Evolutionary conservation across 805 yeast species (phyloP), one percentile per base, ranked within the genome.

Genomic region (Maudiozyma barnettii): DNA sequence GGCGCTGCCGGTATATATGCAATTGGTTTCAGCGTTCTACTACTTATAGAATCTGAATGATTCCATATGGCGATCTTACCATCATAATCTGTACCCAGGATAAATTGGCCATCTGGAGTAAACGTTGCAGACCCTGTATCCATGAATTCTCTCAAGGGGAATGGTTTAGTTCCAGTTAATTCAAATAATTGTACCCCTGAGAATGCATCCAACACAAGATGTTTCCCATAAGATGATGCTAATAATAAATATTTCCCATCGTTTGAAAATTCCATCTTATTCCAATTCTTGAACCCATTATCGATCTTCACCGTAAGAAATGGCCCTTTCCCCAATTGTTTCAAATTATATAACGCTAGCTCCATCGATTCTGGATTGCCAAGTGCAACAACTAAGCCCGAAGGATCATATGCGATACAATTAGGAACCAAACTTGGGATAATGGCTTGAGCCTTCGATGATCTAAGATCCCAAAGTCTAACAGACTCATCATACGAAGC

Each of bases 381-480:
- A 13, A 84, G 74, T 0, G 87, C 96, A 65, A 88, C 81, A 0
- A 90, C 84, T 8, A 81, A 67, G 1, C 96, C 96, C 36, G 84
- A 77, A 1, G 96, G 93, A 65, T 91, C 98, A 54, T 80, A 77
- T 0, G 93, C 84, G 12, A 82, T 70, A 23, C 79, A 64, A 4
- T 74, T 66, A 9, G 85, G 80, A 13, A 73, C 71, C 14, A 78
- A 75, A 35, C 76, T 71, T 20, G 77, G 78, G 21, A 81, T 59
- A 4, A 74, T 66, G 0, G 95, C 93, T 49, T 77, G 81, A 18
- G 84, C 77, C 48, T 77, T 73, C 1, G 85, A 71, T 0, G 83
- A 71, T 54, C 91, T 70, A 22, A 84, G 62, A 65, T 93, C 98
- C 99, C 99, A 93, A 6, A 85, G 54, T 52, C 93, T 77, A 1